These are phyloP conservation scores for Marchantia paleacea DNA, from an alignment of 225 moss, liverwort and hornwort species.

Conservation along the genomic window DNA sequence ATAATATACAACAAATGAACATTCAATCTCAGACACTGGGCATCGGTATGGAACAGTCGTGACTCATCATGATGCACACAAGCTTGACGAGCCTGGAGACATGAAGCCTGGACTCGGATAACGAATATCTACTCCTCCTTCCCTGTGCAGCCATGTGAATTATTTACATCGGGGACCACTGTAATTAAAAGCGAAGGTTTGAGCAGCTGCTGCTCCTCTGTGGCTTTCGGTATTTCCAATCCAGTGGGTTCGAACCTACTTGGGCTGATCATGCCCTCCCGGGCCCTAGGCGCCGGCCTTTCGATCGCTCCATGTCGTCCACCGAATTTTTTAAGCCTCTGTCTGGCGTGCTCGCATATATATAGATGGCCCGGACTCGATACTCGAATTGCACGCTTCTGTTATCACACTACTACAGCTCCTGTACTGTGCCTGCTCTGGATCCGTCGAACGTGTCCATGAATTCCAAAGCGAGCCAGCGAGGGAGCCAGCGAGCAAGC, in stretches of 20 bases:
- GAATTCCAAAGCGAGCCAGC: neutral
- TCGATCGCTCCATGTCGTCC: neutral
- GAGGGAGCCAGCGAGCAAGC: neutral
- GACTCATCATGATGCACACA: constrained; percentile 2
- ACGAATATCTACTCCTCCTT: too few relatives aligned
- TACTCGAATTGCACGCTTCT: neutral
- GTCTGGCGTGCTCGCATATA: neutral
- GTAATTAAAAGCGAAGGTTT: too few relatives aligned
- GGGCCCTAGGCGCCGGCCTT: neutral
- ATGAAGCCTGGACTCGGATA: neutral
- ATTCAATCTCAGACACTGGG: neutral
- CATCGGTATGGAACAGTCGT: neutral
- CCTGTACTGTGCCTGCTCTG: neutral
- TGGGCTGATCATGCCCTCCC: neutral
- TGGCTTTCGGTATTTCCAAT: neutral
- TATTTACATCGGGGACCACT: too few relatives aligned
- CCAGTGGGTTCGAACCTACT: neutral
- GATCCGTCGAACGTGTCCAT: neutral
- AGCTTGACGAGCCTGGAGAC: neutral
- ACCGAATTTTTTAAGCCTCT: neutral
- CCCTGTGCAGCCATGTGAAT: too few relatives aligned
- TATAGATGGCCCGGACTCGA: neutral
- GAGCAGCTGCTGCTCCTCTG: neutral
- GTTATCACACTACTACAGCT: neutral
- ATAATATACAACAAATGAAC: neutral